These are phyloP conservation scores for Pseudomassariella vexata DNA, from an alignment of 2,329 filamentous ascomycete genomes.

Conservation along the genomic window DNA sequence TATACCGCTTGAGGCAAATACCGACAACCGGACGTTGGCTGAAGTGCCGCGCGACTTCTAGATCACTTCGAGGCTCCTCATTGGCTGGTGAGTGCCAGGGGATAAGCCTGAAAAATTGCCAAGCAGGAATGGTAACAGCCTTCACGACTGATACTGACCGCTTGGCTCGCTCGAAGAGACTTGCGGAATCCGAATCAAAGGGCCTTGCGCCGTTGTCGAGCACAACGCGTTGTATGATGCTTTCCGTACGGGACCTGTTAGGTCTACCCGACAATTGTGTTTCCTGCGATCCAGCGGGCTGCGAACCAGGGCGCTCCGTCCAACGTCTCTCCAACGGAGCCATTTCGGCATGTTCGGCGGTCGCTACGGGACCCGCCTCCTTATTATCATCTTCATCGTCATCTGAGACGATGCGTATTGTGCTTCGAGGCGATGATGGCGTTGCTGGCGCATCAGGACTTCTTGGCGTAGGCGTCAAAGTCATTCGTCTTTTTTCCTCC, in stretches of 20 bases:
- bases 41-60: conserved; percentile 85
- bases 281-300: conserved; percentile 9
- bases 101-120: conserved; percentile 94
- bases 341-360: conserved; percentile 9
- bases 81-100: conserved; percentile 74
- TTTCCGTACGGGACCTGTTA: conserved; percentile 38
- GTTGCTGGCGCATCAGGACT: conserved; percentile 14
- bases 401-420: conserved; percentile 26
- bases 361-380: conserved; percentile 13
- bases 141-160: conserved; percentile 53
- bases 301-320: conserved; percentile 18
- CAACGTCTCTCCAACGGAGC: conserved; percentile 27
- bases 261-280: conserved; percentile 16
- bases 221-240: conserved; percentile 56
- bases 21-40: conserved; percentile 80
- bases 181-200: conserved; percentile 33
- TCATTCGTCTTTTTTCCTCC: conserved; percentile 36
- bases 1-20: conserved; percentile 89
- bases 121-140: conserved; percentile 90
- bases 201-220: conserved; percentile 45
- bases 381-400: conserved; percentile 16
- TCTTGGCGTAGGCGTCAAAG: conserved; percentile 24
- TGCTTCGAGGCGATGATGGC: conserved; percentile 18
- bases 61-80: conserved; percentile 54
- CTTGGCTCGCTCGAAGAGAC: conserved; percentile 36